Conservation (phyloP, 306 rosid genomes). For the Quillaja saponaria region DNA sequence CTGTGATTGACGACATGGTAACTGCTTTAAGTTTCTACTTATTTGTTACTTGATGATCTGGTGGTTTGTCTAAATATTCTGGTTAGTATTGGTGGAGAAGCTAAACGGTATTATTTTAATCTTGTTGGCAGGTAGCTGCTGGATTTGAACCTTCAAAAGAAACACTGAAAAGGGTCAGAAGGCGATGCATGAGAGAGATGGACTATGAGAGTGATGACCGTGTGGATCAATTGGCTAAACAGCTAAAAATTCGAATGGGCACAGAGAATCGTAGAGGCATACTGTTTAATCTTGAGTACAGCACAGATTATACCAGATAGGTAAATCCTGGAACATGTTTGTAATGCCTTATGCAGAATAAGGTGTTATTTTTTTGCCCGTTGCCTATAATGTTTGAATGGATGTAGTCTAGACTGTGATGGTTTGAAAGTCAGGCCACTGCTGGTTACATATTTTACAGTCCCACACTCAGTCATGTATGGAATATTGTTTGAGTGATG, state of each 20-base stretch:
- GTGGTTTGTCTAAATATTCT: background rate
- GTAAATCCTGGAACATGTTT: slow-evolving; percentile 35
- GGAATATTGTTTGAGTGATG: background rate
- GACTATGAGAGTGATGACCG: slow-evolving; percentile 69
- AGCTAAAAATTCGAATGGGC: slow-evolving; percentile 51
- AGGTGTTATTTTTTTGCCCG: background rate
- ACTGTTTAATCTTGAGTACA: slow-evolving; percentile 64
- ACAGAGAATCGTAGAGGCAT: slow-evolving; percentile 55
- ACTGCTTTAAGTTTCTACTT: background rate
- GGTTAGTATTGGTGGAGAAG: slow-evolving; percentile 14
- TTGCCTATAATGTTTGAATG: slow-evolving; percentile 11
- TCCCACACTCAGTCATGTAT: background rate
- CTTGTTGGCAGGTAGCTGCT: slow-evolving; percentile 55
- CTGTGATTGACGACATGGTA: slow-evolving; percentile 75
- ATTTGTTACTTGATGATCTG: background rate
- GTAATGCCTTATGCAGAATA: background rate
- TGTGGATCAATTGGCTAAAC: slow-evolving; percentile 49
- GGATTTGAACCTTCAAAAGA: slow-evolving; percentile 76
- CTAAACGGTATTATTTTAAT: slow-evolving; percentile 29
- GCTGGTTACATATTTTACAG: slow-evolving; percentile 12
- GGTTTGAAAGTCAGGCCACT: too few relatives aligned
- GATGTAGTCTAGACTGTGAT: too few relatives aligned
- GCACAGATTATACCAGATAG: slow-evolving; percentile 49
- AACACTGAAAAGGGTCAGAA: slow-evolving; percentile 58
- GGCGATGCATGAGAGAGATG: slow-evolving; percentile 78